Evolutionary conservation across 495 filamentous ascomycete species (phyloP), one percentile per base, ranked within the genome.

Genomic region (Peziza echinospora): DNA sequence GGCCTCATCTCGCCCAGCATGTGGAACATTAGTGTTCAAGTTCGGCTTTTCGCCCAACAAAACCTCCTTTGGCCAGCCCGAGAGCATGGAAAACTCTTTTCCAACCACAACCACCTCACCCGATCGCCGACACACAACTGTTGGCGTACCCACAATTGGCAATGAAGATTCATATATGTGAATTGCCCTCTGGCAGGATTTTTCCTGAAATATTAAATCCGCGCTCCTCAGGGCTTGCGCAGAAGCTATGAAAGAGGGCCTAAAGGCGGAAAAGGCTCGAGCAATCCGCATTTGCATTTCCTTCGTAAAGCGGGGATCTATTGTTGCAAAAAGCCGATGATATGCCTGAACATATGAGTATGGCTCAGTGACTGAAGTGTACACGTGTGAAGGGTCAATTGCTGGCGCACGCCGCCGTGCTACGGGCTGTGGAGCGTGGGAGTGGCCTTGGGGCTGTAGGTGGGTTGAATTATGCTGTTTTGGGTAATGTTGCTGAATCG

Each of bases 181-280:
- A 10, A 97, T 69, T 1, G 81, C 85, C 30, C 89, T 80, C 59
- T 97, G 89, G 57, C 96, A 83, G 58, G 81, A 86, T 60, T 91
- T 86, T 62, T 97, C 89, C 82, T 89, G 91, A 64, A 94, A 93
- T 21, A 97, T 76, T 17, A 96, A 71, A 59, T 97, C 89, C 55
- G 86, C 75, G 23, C 74, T 67, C 47, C 82, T 84, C 26, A 96
- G 65, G 2, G 78, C 83, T 50, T 78, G 78, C 21, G 80, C 86
- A 47, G 79, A 89, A 3, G 83, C 75, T 51, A 96, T 86, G 63
- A 97, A 87, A 5, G 84, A 83, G 5, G 89, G 89, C 17, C 89
- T 80, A 51, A 93, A 91, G 37, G 77, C 80, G 7, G 84, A 79
- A 48, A 97, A 72, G 9, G 85, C 76, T 62, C 84, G 82, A 47